These are phyloP conservation scores for Arachnomyces sp. DNA, from an alignment of 2,329 filamentous ascomycete genomes.

Conservation along the genomic window DNA sequence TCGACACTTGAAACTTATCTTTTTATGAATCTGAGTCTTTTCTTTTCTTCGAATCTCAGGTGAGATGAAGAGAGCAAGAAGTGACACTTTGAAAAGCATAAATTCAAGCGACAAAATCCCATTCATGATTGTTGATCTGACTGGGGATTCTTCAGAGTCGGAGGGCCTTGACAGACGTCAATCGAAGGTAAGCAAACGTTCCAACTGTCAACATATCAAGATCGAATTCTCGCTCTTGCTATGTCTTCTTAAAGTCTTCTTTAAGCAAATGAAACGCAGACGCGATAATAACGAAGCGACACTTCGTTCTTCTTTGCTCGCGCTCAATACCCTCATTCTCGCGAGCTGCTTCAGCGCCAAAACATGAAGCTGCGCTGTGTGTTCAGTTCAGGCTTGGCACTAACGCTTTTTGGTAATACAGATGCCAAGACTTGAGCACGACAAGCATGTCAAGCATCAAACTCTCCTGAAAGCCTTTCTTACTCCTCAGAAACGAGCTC, in stretches of 20 bases:
- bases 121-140: slow-evolving; percentile 21
- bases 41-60: no score
- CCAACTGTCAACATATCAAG: slow-evolving; percentile 12
- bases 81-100: no score
- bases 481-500: no score
- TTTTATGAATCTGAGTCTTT: no score
- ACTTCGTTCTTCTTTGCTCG: no score
- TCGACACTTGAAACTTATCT: no score
- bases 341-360: no score
- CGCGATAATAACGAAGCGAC: background rate
- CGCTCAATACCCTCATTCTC: no score
- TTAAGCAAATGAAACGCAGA: background rate
- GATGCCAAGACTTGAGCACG: background rate
- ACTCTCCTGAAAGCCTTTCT: no score
- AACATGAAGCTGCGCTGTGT: no score
- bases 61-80: background rate
- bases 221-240: slow-evolving; percentile 1
- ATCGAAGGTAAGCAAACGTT: slow-evolving; percentile 8
- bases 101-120: no score
- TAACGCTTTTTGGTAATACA: slow-evolving; percentile 5
- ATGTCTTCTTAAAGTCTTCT: background rate
- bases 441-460: no score
- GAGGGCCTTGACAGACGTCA: slow-evolving; percentile 7
- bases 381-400: background rate
- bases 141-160: slow-evolving; percentile 18